Evolutionary conservation across 345 rosid genomes (phyloP), one percentile per base, ranked within the genome.

Genomic region (Eucalyptus shirleyi): DNA sequence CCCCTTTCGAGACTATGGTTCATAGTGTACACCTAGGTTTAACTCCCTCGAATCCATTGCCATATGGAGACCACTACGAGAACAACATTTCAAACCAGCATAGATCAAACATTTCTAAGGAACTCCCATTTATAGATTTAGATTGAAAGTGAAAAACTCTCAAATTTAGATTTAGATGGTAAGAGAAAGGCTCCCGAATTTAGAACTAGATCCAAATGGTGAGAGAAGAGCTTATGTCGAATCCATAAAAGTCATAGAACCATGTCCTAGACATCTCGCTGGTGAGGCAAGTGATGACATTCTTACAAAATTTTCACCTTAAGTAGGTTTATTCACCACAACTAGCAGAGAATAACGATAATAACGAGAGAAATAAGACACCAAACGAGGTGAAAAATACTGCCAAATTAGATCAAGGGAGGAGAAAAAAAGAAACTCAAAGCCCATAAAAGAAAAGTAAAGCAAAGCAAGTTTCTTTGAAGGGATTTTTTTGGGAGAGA

Each of bases 241-340:
- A 60, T 60, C 69, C 32, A 62, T 1, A 62, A 1, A 62, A 62
- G 69, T 62, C 69, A 62, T 62, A 28, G 18, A 30, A 62, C 34
- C 1, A 30, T 13, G 8, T 28, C 69, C 8, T 28, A 6, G 1
- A 62, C 34, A 30, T 62, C 4, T 6, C 13, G 15, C 1, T 60
- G 4, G 69, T 1, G 1, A 30, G 1, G 0, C 8, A 0, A 6
- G 17, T 28, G 69, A 28, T 6, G 7, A 60, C 8, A 0, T 12
- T 13, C 32, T 60, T 13, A 28, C 17, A 12, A 28, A 28, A 13
- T 60, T 60, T 60, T 60, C 69, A 60, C 8, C 2, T 1, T 2
- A 13, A 60, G n/a, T 30, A 60, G 15, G 6, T 28, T 28, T 60
- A 60, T 28, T 60, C 8, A 12, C 69, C 34, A 28, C 0, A 1